These are phyloP conservation scores for Tetrapisispora phaffii DNA, from an alignment of 805 yeast genomes.

Conservation along the genomic window DNA sequence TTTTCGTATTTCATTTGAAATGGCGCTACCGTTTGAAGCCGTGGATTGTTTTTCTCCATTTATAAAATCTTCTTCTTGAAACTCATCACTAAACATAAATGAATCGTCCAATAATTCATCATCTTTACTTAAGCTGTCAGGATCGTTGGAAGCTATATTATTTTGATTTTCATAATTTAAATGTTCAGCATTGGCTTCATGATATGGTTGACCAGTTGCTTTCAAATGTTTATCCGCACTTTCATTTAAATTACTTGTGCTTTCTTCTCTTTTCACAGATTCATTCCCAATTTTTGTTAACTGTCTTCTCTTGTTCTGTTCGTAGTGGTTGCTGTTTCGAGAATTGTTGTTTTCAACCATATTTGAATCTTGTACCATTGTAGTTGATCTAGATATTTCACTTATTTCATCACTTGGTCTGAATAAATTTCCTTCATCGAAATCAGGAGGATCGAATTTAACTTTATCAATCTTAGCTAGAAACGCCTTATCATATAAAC, in stretches of 20 bases:
- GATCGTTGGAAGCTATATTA: not conserved
- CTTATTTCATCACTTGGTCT: constrained; percentile 29
- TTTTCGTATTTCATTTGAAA: constrained; percentile 3
- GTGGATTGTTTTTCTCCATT: constrained; percentile 21
- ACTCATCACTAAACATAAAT: constrained; percentile 42
- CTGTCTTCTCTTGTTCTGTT: constrained; percentile 19
- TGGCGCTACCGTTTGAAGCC: not conserved
- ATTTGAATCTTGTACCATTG: constrained; percentile 11
- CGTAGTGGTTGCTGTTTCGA: not conserved
- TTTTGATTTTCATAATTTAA: not conserved
- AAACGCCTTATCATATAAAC: constrained; percentile 69
- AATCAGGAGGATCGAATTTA: constrained; percentile 37
- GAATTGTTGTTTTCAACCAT: not conserved
- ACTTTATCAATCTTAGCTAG: constrained; percentile 37
- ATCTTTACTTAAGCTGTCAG: constrained; percentile 6
- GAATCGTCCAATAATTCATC: constrained; percentile 44
- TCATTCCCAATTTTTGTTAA: constrained; percentile 8
- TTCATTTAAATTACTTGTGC: not conserved
- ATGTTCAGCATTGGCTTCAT: not conserved
- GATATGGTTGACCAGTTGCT: not conserved
- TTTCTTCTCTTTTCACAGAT: not conserved
- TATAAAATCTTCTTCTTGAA: constrained; percentile 31
- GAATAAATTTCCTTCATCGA: constrained; percentile 35
- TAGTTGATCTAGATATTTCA: constrained; percentile 24
- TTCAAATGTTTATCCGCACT: not conserved